Percentiles rank a stretch among this genome's conserved stretches.
Evolutionary conservation across 2,329 filamentous ascomycete genomes (phyloP).

Genomic region (Blastomyces emzantsi): DNA sequence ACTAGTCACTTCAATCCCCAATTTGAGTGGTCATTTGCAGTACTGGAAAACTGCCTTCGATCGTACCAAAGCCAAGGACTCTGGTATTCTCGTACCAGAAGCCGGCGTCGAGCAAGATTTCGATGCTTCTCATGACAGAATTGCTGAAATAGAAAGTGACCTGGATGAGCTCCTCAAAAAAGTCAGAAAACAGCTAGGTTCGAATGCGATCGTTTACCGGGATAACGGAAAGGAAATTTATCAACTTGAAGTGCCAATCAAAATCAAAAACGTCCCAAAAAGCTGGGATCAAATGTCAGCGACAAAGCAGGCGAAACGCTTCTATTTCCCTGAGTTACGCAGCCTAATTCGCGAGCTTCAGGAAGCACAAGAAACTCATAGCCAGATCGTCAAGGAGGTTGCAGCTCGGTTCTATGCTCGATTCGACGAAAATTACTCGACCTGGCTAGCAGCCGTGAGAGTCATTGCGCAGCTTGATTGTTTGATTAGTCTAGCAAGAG

Average conservation of each 20-base stretch:
- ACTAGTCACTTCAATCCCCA: constrained; percentile 75
- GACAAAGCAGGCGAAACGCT: constrained; percentile 81
- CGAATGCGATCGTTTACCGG: constrained; percentile 61
- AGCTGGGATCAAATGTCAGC: constrained; percentile 95
- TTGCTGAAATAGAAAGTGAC: constrained; percentile 65
- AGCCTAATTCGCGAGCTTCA: constrained; percentile 77
- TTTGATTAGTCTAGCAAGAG: constrained; percentile 82
- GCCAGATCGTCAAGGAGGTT: constrained; percentile 82
- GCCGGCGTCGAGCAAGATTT: constrained; percentile 86
- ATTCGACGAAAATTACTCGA: constrained; percentile 78
- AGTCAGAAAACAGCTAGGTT: constrained; percentile 65
- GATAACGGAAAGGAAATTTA: constrained; percentile 97
- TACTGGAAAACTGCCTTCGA: constrained; percentile 94
- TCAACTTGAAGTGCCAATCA: constrained; percentile 80
- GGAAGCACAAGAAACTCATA: constrained; percentile 88
- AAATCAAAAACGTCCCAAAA: constrained; percentile 72
- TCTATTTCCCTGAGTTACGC: constrained; percentile 80
- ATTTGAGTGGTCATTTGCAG: constrained; percentile 62
- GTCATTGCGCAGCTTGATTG: constrained; percentile 91
- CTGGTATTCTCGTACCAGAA: constrained; percentile 75
- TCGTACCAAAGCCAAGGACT: constrained; percentile 64
- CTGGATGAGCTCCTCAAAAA: constrained; percentile 62
- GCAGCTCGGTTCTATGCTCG: constrained; percentile 71
- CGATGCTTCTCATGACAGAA: constrained; percentile 67
- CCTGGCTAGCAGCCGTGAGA: constrained; percentile 82